Evolutionary conservation across 1,139 yeast genomes (phyloP).

Genomic region (Taphrina confusa): DNA sequence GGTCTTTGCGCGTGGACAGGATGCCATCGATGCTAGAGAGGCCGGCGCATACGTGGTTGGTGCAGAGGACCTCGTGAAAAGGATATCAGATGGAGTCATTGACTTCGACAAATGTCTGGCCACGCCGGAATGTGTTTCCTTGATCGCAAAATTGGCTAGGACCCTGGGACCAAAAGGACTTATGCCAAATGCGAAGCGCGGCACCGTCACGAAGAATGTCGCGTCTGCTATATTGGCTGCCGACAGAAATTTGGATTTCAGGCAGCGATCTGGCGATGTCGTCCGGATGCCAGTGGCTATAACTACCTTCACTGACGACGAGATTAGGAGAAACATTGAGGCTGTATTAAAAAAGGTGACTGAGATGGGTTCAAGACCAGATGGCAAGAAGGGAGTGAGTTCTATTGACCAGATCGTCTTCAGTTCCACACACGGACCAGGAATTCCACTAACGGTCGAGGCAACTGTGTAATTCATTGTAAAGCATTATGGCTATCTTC

Average conservation of each 20-base stretch:
- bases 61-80: conserved; percentile 36
- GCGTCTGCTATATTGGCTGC: conserved; percentile 46
- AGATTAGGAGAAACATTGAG: conserved; percentile 69
- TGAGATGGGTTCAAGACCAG: conserved; percentile 45
- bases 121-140: conserved; percentile 71
- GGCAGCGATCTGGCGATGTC: conserved; percentile 56
- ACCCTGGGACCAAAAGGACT: conserved; percentile 84
- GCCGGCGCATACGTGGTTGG: conserved; percentile 37
- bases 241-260: conserved; percentile 66
- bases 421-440: conserved; percentile 77
- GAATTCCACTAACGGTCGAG: conserved; percentile 48
- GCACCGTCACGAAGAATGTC: conserved; percentile 75
- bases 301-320: conserved; percentile 71
- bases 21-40: conserved; percentile 29
- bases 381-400: conserved; percentile 67
- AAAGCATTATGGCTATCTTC: too few relatives aligned
- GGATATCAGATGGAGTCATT: conserved; percentile 59
- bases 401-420: conserved; percentile 69
- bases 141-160: conserved; percentile 68
- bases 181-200: conserved; percentile 83
- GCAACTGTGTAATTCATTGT: conserved; percentile 2
- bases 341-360: conserved; percentile 63
- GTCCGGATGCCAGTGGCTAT: conserved; percentile 28
- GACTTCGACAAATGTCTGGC: conserved; percentile 80
- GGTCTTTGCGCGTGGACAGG: conserved; percentile 37